Evolutionary conservation across 495 filamentous ascomycete species (phyloP).

Genomic region (Achaetomiella virescens): DNA sequence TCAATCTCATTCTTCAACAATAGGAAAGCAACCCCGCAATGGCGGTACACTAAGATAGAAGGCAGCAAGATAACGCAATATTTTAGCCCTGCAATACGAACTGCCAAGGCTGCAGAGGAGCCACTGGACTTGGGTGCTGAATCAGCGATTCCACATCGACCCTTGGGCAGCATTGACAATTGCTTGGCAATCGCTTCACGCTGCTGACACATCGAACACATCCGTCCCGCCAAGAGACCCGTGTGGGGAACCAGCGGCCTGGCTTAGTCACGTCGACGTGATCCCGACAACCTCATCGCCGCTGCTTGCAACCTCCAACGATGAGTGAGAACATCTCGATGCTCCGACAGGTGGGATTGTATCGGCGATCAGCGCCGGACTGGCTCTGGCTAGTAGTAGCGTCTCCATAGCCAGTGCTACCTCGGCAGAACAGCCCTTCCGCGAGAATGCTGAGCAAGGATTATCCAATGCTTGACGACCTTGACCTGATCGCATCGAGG

Average conservation of each 20-base stretch:
- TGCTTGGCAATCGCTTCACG: constrained; percentile 1
- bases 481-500: not conserved
- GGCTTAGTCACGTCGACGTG: not conserved
- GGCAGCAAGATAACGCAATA: too few species aligned
- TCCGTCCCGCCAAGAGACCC: too few species aligned
- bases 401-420: not conserved
- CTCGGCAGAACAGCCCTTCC: not conserved
- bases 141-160: not conserved
- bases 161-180: not conserved
- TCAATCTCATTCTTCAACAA: too few species aligned
- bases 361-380: not conserved
- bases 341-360: not conserved
- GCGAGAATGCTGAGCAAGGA: not conserved
- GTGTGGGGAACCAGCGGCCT: not conserved
- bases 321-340: not conserved
- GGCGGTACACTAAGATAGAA: too few species aligned
- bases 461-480: constrained; percentile 1
- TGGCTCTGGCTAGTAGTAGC: not conserved
- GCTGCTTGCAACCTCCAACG: not conserved
- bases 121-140: not conserved
- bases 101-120: not conserved
- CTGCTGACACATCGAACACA: not conserved
- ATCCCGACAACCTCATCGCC: not conserved
- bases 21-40: too few species aligned
- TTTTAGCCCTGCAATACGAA: not conserved